Evolutionary conservation across 106 monocot genomes (phyloP), one percentile per base, ranked within the genome.

Genomic region (Triglochin maritima): DNA sequence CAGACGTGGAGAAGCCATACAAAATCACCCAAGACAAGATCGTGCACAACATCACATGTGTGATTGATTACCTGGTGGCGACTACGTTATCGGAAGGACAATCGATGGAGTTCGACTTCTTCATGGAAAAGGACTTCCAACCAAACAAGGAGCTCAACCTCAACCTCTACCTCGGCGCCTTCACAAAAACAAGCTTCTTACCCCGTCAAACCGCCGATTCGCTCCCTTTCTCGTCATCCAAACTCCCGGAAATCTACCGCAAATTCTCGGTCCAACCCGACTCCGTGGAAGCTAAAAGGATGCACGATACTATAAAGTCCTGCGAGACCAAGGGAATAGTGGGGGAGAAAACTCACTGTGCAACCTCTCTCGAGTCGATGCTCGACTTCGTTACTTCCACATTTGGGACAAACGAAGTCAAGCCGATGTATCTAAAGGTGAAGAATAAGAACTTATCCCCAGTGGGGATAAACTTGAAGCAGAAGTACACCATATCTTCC

Each of bases 331-430:
- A 68, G 13, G 60, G 57, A 14, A 12, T 45, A 2, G 46, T 47
- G 29, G 66, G 72, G 3, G 76, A 81, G 72, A 15, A 3, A 47
- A 72, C 57, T 44, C 17, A 44, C 56, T 81, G 81, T 60, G 76
- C 71, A 5, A 57, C 76, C 6, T 81, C 81, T 7, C 49, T 81
- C 13, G 72, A 81, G 49, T 72, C 81, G 49, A 66, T 81, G 81
- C 77, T 81, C 42, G 81, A 81, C 15, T 68, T 72, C 68, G 63
- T 61, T 57, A 69, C 62, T 16, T 14, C 66, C 42, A 60, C 8
- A 6, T 57, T 81, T 4, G 76, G 72, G 2, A 81, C 81, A 2
- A 47, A 16, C 12, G 49, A 72, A 8, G 46, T 81, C 49, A 5
- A 2, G 45, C 67, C 77, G 4, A 14, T 64, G 49, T 64, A 76